Base-by-base conservation (phyloP, 352 stramenopile species). In the Pythium dissimile region DNA sequence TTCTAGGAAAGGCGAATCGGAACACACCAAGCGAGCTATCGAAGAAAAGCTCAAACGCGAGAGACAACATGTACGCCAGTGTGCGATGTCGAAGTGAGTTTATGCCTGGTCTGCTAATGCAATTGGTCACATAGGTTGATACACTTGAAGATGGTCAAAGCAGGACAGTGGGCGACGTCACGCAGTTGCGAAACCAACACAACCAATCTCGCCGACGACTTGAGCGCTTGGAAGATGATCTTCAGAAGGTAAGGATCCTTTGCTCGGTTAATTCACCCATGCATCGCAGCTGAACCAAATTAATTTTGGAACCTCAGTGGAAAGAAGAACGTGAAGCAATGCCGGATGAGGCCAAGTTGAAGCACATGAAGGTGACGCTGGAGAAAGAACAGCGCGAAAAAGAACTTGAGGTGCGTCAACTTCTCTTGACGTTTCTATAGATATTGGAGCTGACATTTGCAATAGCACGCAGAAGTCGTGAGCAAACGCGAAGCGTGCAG, bases 151-250 rank as follows among this genome's bases (percentile, higher is more conserved):
- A 64, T 27, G 71, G 77, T 7, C 80, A 92, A 43, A 77, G 59
- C 20, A 83, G 91, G 67, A 95, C 79, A 0, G 54, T 83, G 2
- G 81, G 75, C 2, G 81, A 93, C 58, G 64, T 95, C 13, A 75
- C 73, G 5, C 71, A 92, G 42, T 42, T 95, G 28, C 67, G 73
- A 18, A 90, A 86, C 35, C 83, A 90, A 30, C 85, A 93, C 64
- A 75, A 86, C 24, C 59, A 79, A 28, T 73, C 75, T 12, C 72
- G 74, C 15, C 62, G 74, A 32, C 81, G 78, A 62, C 72, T 95
- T 2, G 81, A 93, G 52, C 80, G 80, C 9, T 52, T 89, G 12
- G 80, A 93, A 55, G 62, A 71, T 3, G 79, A 93, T 26, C 45
- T 88, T 11, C 60, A 64, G 28, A 75, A 81, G 24, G 82, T 88